phyloP scores from a whole-genome alignment of 768 basidiomycete genomes.

The Pleurotus salmoneostramineus region DNA sequence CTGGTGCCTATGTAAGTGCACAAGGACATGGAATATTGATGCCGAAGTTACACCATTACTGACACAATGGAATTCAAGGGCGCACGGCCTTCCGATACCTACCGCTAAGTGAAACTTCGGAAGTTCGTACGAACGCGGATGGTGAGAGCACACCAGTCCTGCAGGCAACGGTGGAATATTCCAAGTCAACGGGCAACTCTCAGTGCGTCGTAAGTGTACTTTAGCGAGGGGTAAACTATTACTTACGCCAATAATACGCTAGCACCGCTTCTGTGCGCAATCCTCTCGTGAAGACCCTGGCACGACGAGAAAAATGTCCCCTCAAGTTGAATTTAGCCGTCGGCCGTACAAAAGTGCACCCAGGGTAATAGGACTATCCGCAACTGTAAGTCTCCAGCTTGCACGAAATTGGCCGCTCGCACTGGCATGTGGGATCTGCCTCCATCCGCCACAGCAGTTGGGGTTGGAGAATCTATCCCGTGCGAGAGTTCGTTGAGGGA shows the following conservation, averaged over 20 bases:
- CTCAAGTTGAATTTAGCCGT: neutral
- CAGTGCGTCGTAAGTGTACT: no score
- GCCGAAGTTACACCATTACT: neutral
- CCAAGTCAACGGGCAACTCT: neutral
- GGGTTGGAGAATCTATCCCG: neutral
- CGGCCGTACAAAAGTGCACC: neutral
- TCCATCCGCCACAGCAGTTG: no score
- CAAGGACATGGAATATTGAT: neutral
- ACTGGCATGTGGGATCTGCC: no score
- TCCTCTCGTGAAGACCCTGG: neutral
- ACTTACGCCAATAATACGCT: no score
- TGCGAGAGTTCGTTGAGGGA: neutral
- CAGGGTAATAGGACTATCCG: neutral
- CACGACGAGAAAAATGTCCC: neutral
- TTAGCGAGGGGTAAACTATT: no score
- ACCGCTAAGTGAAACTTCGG: neutral
- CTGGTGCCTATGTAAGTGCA: no score
- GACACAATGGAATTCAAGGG: neutral
- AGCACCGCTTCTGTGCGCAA: neutral
- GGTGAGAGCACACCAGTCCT: neutral
- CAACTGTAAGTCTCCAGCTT: no score
- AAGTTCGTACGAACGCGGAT: neutral
- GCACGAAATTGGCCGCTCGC: no score
- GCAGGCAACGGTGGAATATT: neutral
- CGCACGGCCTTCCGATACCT: neutral